A percentile compares a stretch with the other conserved stretches of the same genome.
These are phyloP conservation scores for Debaryomycetaceae sp. DNA, from an alignment of 1,139 yeast genomes.

Conservation along the genomic window DNA sequence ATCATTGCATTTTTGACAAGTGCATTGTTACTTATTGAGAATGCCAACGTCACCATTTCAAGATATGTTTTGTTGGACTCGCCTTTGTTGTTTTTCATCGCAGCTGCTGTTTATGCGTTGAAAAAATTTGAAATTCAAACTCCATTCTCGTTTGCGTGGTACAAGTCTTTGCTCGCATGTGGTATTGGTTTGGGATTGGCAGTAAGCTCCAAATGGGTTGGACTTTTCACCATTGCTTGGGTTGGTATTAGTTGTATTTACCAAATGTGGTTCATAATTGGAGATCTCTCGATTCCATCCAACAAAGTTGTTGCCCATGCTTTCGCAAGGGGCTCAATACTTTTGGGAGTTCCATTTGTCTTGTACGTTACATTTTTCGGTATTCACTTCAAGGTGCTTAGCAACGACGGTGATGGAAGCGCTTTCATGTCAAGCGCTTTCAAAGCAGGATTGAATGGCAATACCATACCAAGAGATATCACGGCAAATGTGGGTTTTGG, in stretches of 20 bases:
- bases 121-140: conserved; percentile 77
- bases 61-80: conserved; percentile 88
- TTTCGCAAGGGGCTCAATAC: conserved; percentile 50
- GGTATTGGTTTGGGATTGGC: conserved; percentile 89
- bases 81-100: conserved; percentile 87
- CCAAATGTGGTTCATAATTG: conserved; percentile 85
- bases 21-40: conserved; percentile 71
- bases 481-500: conserved; percentile 86
- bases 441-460: conserved; percentile 72
- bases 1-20: conserved; percentile 66
- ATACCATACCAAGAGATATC: conserved; percentile 64
- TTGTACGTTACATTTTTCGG: conserved; percentile 74
- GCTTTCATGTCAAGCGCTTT: conserved; percentile 89
- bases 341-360: conserved; percentile 67
- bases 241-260: conserved; percentile 70
- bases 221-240: conserved; percentile 92
- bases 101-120: conserved; percentile 76
- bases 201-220: conserved; percentile 93
- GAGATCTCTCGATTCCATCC: conserved; percentile 70
- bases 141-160: conserved; percentile 73
- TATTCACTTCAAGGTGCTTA: conserved; percentile 70
- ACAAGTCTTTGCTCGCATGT: conserved; percentile 63
- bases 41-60: conserved; percentile 83
- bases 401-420: conserved; percentile 81
- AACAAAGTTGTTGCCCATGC: conserved; percentile 52